Base-by-base conservation (phyloP, 345 rosid species). In the Garcia nutans region DNA sequence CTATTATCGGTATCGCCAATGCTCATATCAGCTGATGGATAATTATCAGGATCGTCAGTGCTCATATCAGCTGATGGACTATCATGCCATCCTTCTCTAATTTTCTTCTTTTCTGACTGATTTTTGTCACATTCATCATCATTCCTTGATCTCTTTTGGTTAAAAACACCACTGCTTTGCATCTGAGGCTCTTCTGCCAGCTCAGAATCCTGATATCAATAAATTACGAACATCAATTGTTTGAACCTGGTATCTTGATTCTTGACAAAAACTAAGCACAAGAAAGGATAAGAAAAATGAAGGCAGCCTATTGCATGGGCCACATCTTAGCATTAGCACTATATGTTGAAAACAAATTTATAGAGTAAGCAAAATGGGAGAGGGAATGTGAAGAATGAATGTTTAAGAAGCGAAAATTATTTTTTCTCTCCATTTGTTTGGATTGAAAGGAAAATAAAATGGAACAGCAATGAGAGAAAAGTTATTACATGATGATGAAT, bases 141-240 rank as follows among this genome's bases (percentile, higher is more conserved):
- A 54, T 80, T 81, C 70, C 84, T 73, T 19, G 80, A 77, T 81
- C 89, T 83, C 79, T 83, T 83, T 52, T 64, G 79, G 16, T 78
- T 75, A 2, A 42, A 56, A 58, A 10, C n/a, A 13, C 22, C 45
- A 49, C 33, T 59, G 54, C 20, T 59, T 71, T 17, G 78, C 31
- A 55, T 41, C 59, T 58, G 71, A 31, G 4, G 50, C 31, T 73
- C 63, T 33, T 60, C 82, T 49, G 23, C 58, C 17, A 26, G 24
- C 55, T 72, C 77, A 15, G 70, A 65, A 31, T 74, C 84, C 88
- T 87, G 81, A 75, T 44, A 66, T 71, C 47, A 62, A 68, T 44
- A 33, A 22, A 44, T 59, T 12, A 33, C 10, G 2, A 23, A n/a
- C 8, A 65, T 42, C 63, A 52, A 54, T 19, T 6, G 8, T 70